Evolutionary conservation across 2,329 filamentous ascomycete species (phyloP), one percentile per base, ranked within the genome.

Genomic region (Fusarium poae): DNA sequence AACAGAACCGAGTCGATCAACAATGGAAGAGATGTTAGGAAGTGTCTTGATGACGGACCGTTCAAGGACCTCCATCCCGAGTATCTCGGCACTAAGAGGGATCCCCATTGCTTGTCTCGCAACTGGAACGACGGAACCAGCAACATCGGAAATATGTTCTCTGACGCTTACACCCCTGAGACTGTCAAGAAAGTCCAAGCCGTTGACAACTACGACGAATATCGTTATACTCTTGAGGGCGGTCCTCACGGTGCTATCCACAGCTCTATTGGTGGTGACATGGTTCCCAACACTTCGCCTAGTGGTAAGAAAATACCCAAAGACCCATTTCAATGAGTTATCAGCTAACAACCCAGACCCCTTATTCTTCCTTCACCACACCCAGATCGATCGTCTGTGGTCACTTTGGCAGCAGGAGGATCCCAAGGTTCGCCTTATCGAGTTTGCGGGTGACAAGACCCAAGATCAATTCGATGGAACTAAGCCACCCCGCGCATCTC

Each of bases 131-230:
- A 37, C 6, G 35, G 35, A 20, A 20, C 9, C 2, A 3, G 18
- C 5, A 12, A n/a, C 6, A 12, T 37, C n/a, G 35, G 35, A 20
- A 20, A 37, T 10, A 37, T 37, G 35, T 4, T 37, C 3, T 37
- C n/a, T 0, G n/a, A 13, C 1, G n/a, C 3, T 7, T 37, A 37
- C 11, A 12, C 35, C 3, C 35, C 35, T 0, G n/a, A 37, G 35
- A n/a, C 3, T 37, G n/a, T 37, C 11, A 13, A 37, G 10, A 37
- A 37, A n/a, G 11, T 37, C n/a, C 35, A 37, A 37, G 35, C 9
- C 11, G n/a, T 12, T 11, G n/a, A 37, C 5, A 37, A 37, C 5
- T 37, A 37, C 35, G 35, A 37, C 1, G n/a, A 20, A 8, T 37
- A 37, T 20, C 35, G 35, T 6, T 3, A 20, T 3, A 12, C 35